Percentiles rank a stretch among this genome's conserved stretches.
These are phyloP conservation scores for Fusarium anguioides DNA, from an alignment of 2,329 filamentous ascomycete species.

Conservation along the genomic window DNA sequence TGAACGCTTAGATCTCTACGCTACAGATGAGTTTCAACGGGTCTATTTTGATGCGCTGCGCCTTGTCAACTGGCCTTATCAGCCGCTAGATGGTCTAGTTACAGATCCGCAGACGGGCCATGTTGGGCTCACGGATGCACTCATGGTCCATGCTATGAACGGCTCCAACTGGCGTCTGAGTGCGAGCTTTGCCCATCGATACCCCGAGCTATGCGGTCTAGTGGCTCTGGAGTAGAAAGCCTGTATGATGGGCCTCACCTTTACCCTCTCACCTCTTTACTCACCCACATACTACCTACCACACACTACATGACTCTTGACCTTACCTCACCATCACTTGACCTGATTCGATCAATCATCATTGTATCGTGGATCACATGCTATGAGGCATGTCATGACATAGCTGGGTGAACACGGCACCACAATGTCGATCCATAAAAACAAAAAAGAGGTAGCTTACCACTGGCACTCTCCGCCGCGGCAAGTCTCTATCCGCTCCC, in stretches of 20 bases:
- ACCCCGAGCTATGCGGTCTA: slow-evolving; percentile 32
- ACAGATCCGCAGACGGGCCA: slow-evolving; percentile 38
- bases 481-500: slow-evolving; percentile 23
- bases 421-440: slow-evolving; percentile 33
- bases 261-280: background rate
- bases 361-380: slow-evolving; percentile 22
- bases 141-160: slow-evolving; percentile 35
- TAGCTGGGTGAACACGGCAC: slow-evolving; percentile 40
- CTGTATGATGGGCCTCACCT: slow-evolving; percentile 2
- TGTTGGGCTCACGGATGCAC: slow-evolving; percentile 34
- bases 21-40: slow-evolving; percentile 52
- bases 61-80: slow-evolving; percentile 51
- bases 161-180: slow-evolving; percentile 33
- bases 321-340: background rate
- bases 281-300: too few relatives aligned
- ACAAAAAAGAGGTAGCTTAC: slow-evolving; percentile 10
- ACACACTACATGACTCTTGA: background rate
- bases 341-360: slow-evolving; percentile 13
- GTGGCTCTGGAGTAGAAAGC: slow-evolving; percentile 26
- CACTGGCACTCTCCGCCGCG: slow-evolving; percentile 21
- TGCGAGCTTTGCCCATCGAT: slow-evolving; percentile 26
- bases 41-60: slow-evolving; percentile 50
- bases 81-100: slow-evolving; percentile 29
- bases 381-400: slow-evolving; percentile 25
- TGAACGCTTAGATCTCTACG: slow-evolving; percentile 51